These are phyloP conservation scores for Solanum habrochaites DNA, from an alignment of 257 asterid genomes.

Conservation along the genomic window DNA sequence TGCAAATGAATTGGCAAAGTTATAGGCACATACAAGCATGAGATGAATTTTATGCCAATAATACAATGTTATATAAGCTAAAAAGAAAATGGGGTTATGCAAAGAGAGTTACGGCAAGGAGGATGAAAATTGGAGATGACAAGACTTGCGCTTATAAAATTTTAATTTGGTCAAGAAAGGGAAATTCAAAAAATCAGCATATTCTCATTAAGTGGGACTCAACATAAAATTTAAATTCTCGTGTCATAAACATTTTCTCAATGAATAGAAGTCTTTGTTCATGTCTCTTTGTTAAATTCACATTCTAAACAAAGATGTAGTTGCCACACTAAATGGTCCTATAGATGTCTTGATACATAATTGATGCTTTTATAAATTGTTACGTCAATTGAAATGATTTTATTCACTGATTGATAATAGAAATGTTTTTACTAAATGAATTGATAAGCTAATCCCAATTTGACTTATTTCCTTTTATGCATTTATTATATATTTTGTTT, in stretches of 20 bases:
- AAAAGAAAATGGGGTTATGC: neutral
- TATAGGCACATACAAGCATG: neutral
- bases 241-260: neutral
- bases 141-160: neutral
- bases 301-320: neutral
- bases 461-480: neutral
- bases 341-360: neutral
- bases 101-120: neutral
- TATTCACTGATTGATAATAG: neutral
- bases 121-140: neutral
- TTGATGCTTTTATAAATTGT: neutral
- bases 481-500: neutral
- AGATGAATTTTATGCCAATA: neutral
- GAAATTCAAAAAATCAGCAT: neutral
- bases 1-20: neutral
- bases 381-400: neutral
- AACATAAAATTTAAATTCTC: neutral
- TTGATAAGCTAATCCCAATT: neutral
- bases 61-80: neutral
- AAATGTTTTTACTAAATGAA: neutral
- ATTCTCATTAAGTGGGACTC: neutral
- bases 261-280: neutral
- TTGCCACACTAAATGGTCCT: neutral
- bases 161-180: neutral
- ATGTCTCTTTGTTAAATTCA: neutral